Base-by-base conservation (phyloP, 2,329 filamentous ascomycete genomes). In the Pseudopithomyces maydicus region DNA sequence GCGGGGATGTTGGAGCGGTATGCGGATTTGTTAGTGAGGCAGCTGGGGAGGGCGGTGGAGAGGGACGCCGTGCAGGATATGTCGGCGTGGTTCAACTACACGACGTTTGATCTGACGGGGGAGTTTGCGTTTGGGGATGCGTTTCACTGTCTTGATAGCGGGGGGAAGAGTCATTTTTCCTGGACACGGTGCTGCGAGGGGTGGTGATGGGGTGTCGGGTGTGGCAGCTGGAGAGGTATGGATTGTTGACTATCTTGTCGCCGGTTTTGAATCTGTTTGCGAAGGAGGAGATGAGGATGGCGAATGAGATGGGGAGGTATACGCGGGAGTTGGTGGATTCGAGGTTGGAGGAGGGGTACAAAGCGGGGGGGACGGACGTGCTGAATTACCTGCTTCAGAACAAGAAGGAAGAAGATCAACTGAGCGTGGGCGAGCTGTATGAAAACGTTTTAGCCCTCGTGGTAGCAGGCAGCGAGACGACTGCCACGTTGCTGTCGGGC, bases 51-150 rank as follows among this genome's bases (percentile, higher is more conserved):
- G 7, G 22, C 42, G 23, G 2, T n/a, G 58, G 53, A 26, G 51
- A 52, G 6, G 23, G 38, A 63, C 73, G 54, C 59, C 69, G 43
- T 61, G 23, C 20, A 45, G 7, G 42, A 63, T 44, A 36, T 60
- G 11, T 51, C 46, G 10, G 26, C 53, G 17, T 66, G 61, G 64
- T 42, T 62, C 23, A 58, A 64, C 23, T 62, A 53, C 41, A 39
- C 58, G 10, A 63, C 55, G 1, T 68, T 68, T 41, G 62, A 68
- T 26, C 55, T 69, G 3, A 58, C 63, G 54, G 79, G 78, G 7
- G 77, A 78, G 57, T 74, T 85, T 32, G 79, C 81, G 0, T 85
- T 85, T 61, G 82, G 82, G 0, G 76, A 79, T 3, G 75, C 79
- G 0, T 84, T 69, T 15, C 52, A 48, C 3, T 59, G 60, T 33